These are phyloP conservation scores for Magnusiomyces fungicola DNA, from an alignment of 1,139 yeast species.

Conservation along the genomic window DNA sequence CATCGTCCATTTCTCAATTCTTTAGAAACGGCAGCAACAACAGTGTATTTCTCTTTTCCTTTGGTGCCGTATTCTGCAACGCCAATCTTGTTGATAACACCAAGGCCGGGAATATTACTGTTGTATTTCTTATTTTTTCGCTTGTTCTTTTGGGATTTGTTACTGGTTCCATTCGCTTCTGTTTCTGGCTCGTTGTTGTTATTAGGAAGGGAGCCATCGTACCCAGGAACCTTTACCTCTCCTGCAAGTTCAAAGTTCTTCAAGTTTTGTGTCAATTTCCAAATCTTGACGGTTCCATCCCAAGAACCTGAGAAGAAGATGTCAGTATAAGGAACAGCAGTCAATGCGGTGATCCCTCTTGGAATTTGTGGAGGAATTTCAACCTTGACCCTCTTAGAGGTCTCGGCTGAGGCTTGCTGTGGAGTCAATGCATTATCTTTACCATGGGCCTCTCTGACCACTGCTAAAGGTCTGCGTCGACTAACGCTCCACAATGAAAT, in stretches of 20 bases:
- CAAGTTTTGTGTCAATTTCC: constrained; percentile 67
- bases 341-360: constrained; percentile 74
- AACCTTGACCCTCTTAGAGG: constrained; percentile 18
- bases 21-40: constrained; percentile 67
- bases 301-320: constrained; percentile 83
- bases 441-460: constrained; percentile 72
- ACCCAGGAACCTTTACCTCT: constrained; percentile 31
- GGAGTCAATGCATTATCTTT: constrained; percentile 46
- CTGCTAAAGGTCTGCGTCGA: constrained; percentile 78
- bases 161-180: neutral
- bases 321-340: constrained; percentile 86
- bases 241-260: constrained; percentile 54
- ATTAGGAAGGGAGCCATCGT: constrained; percentile 18
- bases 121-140: constrained; percentile 1
- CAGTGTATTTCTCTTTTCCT: constrained; percentile 42
- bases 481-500: constrained; percentile 81
- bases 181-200: neutral
- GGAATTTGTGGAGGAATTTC: constrained; percentile 70
- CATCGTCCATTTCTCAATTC: constrained; percentile 88
- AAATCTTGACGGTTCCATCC: constrained; percentile 65
- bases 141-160: neutral
- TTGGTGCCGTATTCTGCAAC: constrained; percentile 54
- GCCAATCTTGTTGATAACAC: constrained; percentile 64
- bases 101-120: constrained; percentile 41
- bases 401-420: constrained; percentile 63